Evolutionary conservation across 2,329 filamentous ascomycete genomes (phyloP), one percentile per base, ranked within the genome.

Genomic region (Ascocoryne sarcoides): DNA sequence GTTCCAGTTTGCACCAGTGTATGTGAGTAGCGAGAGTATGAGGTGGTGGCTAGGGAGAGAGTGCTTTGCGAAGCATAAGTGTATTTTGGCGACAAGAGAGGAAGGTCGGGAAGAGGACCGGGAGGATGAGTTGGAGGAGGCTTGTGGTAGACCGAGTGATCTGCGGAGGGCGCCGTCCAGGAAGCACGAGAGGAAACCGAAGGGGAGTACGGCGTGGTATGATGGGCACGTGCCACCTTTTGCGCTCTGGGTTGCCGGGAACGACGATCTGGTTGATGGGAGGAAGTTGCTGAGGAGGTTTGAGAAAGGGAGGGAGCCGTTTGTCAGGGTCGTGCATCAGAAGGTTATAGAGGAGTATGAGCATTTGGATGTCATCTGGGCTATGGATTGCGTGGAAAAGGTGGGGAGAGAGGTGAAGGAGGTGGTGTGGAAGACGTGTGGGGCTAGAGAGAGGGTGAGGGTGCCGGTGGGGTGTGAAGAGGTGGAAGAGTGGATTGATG

Each of bases 301-400:
- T 48, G 73, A 84, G 53, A 73, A 74, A 31, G 84, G 83, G 0
- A 70, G 84, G 18, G 90, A 96, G 61, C 90, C 90, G 1, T 70
- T 86, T 55, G 86, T 93, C 7, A 68, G 73, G 29, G 65, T 95
- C 4, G 84, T 95, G 4, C 84, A 95, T 62, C 74, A 75, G 47
- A 93, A 86, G 58, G 68, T 93, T 16, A 83, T 95, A 32, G 78
- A 85, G 2, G 85, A 82, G 34, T 94, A 95, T 59, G 90, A 95
- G 64, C 90, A 96, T 62, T 71, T 96, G 4, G 90, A 95, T 63
- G 86, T 95, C 2, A 78, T 96, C 28, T 95, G 90, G 90, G 88
- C 89, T 0, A 86, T 95, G 70, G 88, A 95, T 56, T 78, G 79
- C 0, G 76, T 88, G 12, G 80, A 90, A 35, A 76, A 90, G 59